A percentile compares a stretch with the other conserved stretches of the same genome.
These are phyloP conservation scores for Hymenoscyphus fructigenus DNA, from an alignment of 2,329 filamentous ascomycete genomes.

Conservation along the genomic window DNA sequence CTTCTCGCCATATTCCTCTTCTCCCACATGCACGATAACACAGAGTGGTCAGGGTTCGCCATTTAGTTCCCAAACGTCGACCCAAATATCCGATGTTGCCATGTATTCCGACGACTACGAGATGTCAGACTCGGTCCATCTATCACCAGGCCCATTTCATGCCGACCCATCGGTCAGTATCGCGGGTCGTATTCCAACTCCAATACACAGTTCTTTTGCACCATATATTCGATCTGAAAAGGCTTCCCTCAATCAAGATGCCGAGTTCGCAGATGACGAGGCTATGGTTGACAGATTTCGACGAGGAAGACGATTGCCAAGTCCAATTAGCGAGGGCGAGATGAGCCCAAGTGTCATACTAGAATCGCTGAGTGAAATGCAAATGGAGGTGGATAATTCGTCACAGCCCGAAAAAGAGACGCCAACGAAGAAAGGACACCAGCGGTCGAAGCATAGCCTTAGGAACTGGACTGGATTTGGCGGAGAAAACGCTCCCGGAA, in stretches of 20 bases:
- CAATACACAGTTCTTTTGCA: slow-evolving; percentile 37
- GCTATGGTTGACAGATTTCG: slow-evolving; percentile 28
- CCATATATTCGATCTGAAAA: slow-evolving; percentile 29
- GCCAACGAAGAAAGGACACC: slow-evolving; percentile 37
- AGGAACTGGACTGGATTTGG: slow-evolving; percentile 33
- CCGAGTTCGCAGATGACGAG: slow-evolving; percentile 31
- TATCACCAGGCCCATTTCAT: slow-evolving; percentile 34
- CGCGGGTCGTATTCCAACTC: slow-evolving; percentile 36
- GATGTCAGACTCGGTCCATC: slow-evolving; percentile 34
- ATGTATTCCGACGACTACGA: slow-evolving; percentile 35
- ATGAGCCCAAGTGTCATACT: slow-evolving; percentile 34
- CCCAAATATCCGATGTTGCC: slow-evolving; percentile 28
- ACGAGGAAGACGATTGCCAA: slow-evolving; percentile 34
- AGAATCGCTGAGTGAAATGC: slow-evolving; percentile 33
- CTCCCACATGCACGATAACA: slow-evolving; percentile 21
- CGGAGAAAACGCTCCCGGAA: slow-evolving; percentile 41
- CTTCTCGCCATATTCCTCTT: slow-evolving; percentile 31
- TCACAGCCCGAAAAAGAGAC: slow-evolving; percentile 22
- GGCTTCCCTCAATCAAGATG: slow-evolving; percentile 19
- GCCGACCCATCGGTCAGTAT: slow-evolving; percentile 31
- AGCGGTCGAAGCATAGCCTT: slow-evolving; percentile 36
- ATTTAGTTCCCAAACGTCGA: slow-evolving; percentile 26
- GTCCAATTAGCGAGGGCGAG: slow-evolving; percentile 38
- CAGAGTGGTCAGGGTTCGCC: slow-evolving; percentile 24
- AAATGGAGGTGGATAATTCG: slow-evolving; percentile 34